A percentile compares a stretch with the other conserved stretches of the same genome.
phyloP scores from a whole-genome alignment of 257 asterid species.

The Echium plantagineum region DNA sequence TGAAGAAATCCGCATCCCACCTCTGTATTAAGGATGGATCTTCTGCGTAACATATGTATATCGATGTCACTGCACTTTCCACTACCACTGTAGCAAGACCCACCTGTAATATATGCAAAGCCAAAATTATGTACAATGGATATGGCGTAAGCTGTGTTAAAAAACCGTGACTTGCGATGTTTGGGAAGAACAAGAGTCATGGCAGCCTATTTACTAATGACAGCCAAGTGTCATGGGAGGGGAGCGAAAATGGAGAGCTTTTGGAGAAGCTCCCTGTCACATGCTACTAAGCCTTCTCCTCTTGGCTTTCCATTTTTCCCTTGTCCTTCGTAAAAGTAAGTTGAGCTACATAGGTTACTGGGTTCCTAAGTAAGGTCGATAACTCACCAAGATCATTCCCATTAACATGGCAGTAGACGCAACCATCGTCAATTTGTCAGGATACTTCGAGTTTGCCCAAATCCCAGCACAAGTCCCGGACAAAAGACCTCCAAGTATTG shows the following conservation, averaged over 20 bases:
- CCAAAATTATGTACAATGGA: too few species aligned
- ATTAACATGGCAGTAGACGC: constrained; percentile 93
- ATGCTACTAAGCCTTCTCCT: too few species aligned
- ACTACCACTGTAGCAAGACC: constrained; percentile 90
- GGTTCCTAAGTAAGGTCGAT: not conserved
- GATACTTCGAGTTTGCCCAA: constrained; percentile 69
- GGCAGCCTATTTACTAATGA: too few species aligned
- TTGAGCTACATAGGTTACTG: too few species aligned
- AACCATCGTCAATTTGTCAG: constrained; percentile 74
- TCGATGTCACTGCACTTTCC: constrained; percentile 95
- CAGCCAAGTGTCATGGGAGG: too few species aligned
- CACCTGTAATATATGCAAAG: constrained; percentile 31
- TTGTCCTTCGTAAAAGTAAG: too few species aligned
- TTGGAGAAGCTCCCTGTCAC: too few species aligned
- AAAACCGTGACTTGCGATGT: too few species aligned
- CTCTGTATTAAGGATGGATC: constrained; percentile 70
- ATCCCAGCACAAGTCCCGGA: constrained; percentile 77
- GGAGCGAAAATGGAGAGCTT: too few species aligned
- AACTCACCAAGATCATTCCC: constrained; percentile 92
- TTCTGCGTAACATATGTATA: constrained; percentile 82
- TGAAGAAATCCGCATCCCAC: constrained; percentile 76
- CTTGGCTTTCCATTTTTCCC: too few species aligned
- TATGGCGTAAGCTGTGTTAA: too few species aligned
- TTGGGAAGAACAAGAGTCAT: too few species aligned
- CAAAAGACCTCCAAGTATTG: constrained; percentile 72